Base-by-base conservation (phyloP, 1,139 yeast species). In the Nadsonia starkeyi-henricii region DNA sequence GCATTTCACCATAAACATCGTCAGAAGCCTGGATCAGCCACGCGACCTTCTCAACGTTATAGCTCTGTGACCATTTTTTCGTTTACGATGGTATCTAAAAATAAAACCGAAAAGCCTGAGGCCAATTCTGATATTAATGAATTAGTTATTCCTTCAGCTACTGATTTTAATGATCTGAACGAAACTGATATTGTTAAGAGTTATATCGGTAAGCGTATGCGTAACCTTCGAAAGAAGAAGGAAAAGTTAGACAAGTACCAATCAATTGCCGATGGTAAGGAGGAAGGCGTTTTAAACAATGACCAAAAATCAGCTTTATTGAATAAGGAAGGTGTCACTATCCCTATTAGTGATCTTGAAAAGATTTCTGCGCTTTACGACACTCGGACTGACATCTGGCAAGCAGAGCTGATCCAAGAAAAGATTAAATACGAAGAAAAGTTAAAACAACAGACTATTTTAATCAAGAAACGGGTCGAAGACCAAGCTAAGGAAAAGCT, bases 171-270 rank as follows among this genome's bases (percentile, higher is more conserved):
- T 43, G 44, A 43, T 42, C 15, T 47, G 41, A 42, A 43, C 26
- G 46, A 37, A n/a, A 37, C 39, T 12, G 39, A 33, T 33, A 33
- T 33, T 33, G 39, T 33, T 15, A 33, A 33, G 39, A 33, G 39
- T 15, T 55, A 57, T 48, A 47, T 64, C 30, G 64, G 60, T 47
- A 64, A 61, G 54, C 62, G 70, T 15, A 56, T 64, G 45, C 64
- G 70, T 46, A 66, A 66, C 52, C 55, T 66, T 39, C 63, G 60
- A 49, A 66, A 66, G 54, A 60, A 69, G 43, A 64, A 64, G 56
- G 59, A 55, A 51, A 58, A 60, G 41, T 59, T 66, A 37, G 70
- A 66, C 53, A 60, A 60, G 49, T 64, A 64, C 53, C 63, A 60
- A 47, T 63, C 60, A 47, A 54, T 59, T 26, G 57, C 58, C 20